These are phyloP conservation scores for Beauveria pseudobassiana DNA, from an alignment of 2,329 filamentous ascomycete genomes.

Conservation along the genomic window DNA sequence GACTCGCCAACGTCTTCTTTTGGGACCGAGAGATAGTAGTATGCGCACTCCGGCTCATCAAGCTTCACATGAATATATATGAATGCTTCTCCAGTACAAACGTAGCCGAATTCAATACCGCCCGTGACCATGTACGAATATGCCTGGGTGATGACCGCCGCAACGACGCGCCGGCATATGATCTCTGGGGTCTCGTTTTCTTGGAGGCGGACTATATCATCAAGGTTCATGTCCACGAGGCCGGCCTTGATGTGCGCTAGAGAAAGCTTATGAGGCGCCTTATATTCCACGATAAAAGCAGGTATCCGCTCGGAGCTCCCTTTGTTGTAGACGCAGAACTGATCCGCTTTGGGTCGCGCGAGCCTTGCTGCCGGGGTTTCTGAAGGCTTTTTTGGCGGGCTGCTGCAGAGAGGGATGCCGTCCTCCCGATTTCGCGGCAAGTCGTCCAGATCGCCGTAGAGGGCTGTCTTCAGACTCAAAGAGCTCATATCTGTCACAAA, in stretches of 20 bases:
- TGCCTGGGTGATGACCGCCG: not conserved
- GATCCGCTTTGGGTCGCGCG: not conserved
- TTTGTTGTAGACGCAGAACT: constrained; percentile 1
- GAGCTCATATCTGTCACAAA: not conserved
- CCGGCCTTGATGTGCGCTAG: not conserved
- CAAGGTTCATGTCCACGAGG: not conserved
- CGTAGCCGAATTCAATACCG: not conserved
- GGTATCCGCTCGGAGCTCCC: not conserved
- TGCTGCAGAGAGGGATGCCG: too few relatives aligned
- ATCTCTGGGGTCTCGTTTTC: not conserved
- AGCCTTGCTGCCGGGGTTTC: too few relatives aligned
- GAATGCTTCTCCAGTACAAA: not conserved
- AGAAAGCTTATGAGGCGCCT: not conserved
- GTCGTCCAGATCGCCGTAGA: not conserved
- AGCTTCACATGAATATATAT: not conserved
- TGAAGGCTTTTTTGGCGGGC: not conserved
- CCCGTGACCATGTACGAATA: not conserved
- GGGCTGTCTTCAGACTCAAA: not conserved
- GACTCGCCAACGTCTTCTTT: not conserved
- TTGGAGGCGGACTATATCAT: not conserved
- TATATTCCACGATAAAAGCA: not conserved
- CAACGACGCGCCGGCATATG: not conserved
- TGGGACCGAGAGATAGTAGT: not conserved
- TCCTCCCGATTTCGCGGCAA: not conserved
- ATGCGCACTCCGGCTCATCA: not conserved